phyloP scores from a whole-genome alignment of 2,329 filamentous ascomycete genomes.

The Graphilbum fragrans region DNA sequence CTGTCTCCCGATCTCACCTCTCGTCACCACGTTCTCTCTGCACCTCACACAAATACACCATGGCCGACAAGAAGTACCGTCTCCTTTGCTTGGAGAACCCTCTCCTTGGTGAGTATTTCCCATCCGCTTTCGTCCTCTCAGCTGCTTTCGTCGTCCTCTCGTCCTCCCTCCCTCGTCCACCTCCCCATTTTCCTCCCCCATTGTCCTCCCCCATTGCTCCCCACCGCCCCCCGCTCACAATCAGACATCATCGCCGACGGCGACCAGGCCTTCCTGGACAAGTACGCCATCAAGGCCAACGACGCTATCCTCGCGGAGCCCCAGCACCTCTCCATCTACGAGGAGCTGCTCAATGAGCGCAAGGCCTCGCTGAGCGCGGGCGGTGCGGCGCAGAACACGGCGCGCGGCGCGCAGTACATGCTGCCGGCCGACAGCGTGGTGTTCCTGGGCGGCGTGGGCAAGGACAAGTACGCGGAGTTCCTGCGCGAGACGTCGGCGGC shows the following conservation, averaged over 20 bases:
- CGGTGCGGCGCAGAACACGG: slow-evolving; percentile 94
- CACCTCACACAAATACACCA: slow-evolving; percentile 25
- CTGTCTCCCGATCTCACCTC: no score
- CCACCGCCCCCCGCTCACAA: not conserved
- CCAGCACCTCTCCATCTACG: slow-evolving; percentile 81
- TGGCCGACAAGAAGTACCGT: slow-evolving; percentile 72
- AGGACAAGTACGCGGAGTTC: slow-evolving; percentile 90
- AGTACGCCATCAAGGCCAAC: slow-evolving; percentile 90
- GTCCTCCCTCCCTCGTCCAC: not conserved
- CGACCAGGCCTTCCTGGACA: slow-evolving; percentile 72
- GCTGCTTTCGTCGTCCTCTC: not conserved
- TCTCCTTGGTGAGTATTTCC: slow-evolving; percentile 59
- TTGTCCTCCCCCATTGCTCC: not conserved
- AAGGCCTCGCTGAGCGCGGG: slow-evolving; percentile 91
- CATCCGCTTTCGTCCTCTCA: slow-evolving; percentile 5
- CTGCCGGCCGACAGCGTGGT: slow-evolving; percentile 81
- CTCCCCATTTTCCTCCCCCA: not conserved
- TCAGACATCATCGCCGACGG: slow-evolving; percentile 84
- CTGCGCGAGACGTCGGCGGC: slow-evolving; percentile 76
- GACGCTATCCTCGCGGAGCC: slow-evolving; percentile 94
- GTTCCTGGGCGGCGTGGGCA: slow-evolving; percentile 86
- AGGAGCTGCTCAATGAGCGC: slow-evolving; percentile 86
- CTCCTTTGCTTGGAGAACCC: slow-evolving; percentile 96
- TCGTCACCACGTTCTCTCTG: not conserved
- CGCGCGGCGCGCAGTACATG: slow-evolving; percentile 91